These are phyloP conservation scores for Spathaspora passalidarum DNA, from an alignment of 805 yeast species.

Conservation along the genomic window DNA sequence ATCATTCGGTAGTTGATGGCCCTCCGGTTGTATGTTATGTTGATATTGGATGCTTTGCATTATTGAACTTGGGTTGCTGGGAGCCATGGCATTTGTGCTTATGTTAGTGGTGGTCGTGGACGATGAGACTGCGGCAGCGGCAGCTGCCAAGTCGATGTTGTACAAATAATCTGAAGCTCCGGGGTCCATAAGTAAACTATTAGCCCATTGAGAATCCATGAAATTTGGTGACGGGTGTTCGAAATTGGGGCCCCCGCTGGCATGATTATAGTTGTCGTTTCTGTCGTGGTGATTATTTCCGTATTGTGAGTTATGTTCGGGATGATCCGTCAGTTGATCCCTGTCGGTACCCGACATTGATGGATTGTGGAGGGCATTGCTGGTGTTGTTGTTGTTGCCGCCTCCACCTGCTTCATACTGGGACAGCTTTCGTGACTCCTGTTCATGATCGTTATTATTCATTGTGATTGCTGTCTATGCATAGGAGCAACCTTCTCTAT, in stretches of 20 bases:
- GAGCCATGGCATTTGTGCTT: conserved; percentile 3
- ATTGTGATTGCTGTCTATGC: too few species aligned
- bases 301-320: not conserved
- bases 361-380: not conserved
- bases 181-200: conserved; percentile 30
- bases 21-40: conserved; percentile 18
- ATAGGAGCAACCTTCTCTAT: too few species aligned
- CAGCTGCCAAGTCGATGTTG: conserved; percentile 27
- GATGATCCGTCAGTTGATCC: not conserved
- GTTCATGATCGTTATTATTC: not conserved
- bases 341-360: too few species aligned
- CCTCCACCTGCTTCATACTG: not conserved
- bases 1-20: not conserved
- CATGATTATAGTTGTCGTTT: not conserved
- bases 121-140: conserved; percentile 4
- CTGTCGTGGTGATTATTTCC: not conserved
- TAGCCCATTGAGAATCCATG: conserved; percentile 25
- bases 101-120: not conserved
- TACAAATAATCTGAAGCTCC: conserved; percentile 25
- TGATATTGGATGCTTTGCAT: conserved; percentile 32
- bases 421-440: not conserved
- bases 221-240: conserved; percentile 3
- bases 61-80: conserved; percentile 17
- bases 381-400: not conserved
- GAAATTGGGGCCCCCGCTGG: not conserved